phyloP scores from a whole-genome alignment of 495 filamentous ascomycete genomes.

The Aspergillus ostianus region DNA sequence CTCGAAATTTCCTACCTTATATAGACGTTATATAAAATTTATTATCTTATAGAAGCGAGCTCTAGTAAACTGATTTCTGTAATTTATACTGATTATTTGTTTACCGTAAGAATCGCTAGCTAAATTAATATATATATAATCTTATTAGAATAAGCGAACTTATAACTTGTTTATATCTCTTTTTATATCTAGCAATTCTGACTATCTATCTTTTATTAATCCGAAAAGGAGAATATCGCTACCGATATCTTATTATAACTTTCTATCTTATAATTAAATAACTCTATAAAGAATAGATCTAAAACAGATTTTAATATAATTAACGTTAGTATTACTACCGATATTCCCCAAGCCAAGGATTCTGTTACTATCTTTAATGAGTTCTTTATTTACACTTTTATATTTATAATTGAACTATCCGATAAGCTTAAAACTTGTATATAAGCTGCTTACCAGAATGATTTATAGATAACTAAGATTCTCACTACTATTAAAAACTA shows the following conservation, averaged over 20 bases:
- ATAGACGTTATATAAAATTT: neutral
- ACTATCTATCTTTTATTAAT: neutral
- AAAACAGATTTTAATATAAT: too few species aligned
- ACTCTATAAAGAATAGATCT: too few species aligned
- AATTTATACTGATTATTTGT: neutral
- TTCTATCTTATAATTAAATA: too few species aligned
- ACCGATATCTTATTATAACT: too few species aligned
- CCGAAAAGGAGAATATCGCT: neutral
- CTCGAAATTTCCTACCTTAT: neutral
- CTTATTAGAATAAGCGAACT: neutral
- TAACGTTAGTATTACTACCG: too few species aligned
- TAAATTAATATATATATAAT: neutral
- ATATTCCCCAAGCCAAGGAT: too few species aligned
- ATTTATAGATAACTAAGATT: conserved; percentile 1
- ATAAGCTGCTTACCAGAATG: neutral
- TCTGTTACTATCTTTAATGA: too few species aligned
- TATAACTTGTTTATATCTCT: neutral
- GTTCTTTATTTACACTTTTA: neutral
- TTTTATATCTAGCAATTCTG: neutral
- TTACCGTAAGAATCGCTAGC: neutral
- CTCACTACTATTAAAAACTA: conserved; percentile 4
- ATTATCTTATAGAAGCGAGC: neutral
- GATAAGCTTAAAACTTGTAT: conserved; percentile 1
- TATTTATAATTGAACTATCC: conserved; percentile 1
- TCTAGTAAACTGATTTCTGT: neutral